Evolutionary conservation across 371 early-diverging fungal genomes (phyloP).

Genomic region (Syncephalastrum contaminatum): DNA sequence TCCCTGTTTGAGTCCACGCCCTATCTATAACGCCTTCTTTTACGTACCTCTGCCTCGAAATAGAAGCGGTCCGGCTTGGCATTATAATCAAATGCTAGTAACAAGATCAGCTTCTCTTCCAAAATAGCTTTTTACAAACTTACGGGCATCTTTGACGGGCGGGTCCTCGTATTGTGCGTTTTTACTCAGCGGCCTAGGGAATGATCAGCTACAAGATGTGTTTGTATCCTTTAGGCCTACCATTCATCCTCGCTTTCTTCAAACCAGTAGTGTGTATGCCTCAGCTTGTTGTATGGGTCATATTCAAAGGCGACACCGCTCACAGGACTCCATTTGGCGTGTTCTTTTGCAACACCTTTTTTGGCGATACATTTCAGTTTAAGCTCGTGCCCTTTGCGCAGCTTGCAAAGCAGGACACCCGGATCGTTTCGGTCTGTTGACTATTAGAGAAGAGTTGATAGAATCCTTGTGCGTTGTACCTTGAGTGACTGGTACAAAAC

Average conservation of each 20-base stretch:
- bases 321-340: slow-evolving; percentile 99
- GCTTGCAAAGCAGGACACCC: slow-evolving; percentile 89
- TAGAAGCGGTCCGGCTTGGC: slow-evolving; percentile 88
- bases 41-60: slow-evolving; percentile 80
- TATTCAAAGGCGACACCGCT: slow-evolving; percentile 95
- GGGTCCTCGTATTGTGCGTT: slow-evolving; percentile 74
- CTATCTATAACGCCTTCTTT: background rate
- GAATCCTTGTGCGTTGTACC: slow-evolving; percentile 29
- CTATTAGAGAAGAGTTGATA: background rate
- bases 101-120: slow-evolving; percentile 4
- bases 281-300: slow-evolving; percentile 94
- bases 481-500: slow-evolving; percentile 75
- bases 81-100: slow-evolving; percentile 80
- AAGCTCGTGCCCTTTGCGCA: slow-evolving; percentile 92
- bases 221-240: slow-evolving; percentile 32
- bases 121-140: slow-evolving; percentile 11
- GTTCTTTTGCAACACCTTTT: slow-evolving; percentile 96
- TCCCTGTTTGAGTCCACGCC: background rate
- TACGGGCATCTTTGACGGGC: slow-evolving; percentile 61
- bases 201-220: background rate
- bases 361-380: slow-evolving; percentile 86
- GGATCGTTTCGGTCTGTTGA: slow-evolving; percentile 56
- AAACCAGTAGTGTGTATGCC: slow-evolving; percentile 95
- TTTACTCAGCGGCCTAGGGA: slow-evolving; percentile 65
- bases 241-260: slow-evolving; percentile 91